Base-by-base conservation (phyloP, 2,329 filamentous ascomycete species). In the Magnaporthiopsis incrustans region DNA sequence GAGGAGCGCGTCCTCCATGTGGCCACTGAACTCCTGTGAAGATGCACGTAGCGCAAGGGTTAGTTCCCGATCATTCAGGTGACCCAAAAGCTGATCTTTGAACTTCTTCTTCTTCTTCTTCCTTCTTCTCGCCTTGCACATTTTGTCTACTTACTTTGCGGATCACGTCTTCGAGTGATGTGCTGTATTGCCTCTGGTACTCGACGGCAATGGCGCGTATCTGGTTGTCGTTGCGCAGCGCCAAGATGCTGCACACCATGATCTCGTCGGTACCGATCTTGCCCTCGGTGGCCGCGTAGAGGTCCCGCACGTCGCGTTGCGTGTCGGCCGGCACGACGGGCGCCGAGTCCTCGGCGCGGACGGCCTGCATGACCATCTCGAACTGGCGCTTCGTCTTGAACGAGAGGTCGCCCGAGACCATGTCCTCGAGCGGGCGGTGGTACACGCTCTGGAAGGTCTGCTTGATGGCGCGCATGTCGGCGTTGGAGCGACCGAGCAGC, bases 401-500 rank as follows among this genome's bases (percentile, higher is more conserved):
- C 68, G 89, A 94, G 26, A 98, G 79, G 69, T 98, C 94, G 26
- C 83, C 85, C 68, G 86, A 86, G 67, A 98, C 85, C 64, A 90
- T 89, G 15, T 80, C 77, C 70, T 93, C 89, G 1, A 98, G 83
- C 22, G 82, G 81, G 26, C 82, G 82, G 53, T 80, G 79, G 78
- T 88, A 92, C 0, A 83, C 85, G 22, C 83, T 82, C 59, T 88
- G 82, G 74, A 96, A 98, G 25, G 86, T 84, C 60, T 80, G 76
- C 78, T 96, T 96, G 80, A 99, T 97, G 56, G 91, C 91, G 63
- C 85, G 83, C 56, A 99, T 80, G 70, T 98, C 94, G 44, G 92
- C 92, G 71, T 98, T 98, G 50, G 87, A 90, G 50, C 94, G 85
- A 11, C 87, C 83, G 4, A 97, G 84, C 2, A 98, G 82, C 7